Percentiles rank a stretch among this genome's conserved stretches.
phyloP scores from a whole-genome alignment of 2,329 filamentous ascomycete genomes.

The Microthyrium microscopicum region DNA sequence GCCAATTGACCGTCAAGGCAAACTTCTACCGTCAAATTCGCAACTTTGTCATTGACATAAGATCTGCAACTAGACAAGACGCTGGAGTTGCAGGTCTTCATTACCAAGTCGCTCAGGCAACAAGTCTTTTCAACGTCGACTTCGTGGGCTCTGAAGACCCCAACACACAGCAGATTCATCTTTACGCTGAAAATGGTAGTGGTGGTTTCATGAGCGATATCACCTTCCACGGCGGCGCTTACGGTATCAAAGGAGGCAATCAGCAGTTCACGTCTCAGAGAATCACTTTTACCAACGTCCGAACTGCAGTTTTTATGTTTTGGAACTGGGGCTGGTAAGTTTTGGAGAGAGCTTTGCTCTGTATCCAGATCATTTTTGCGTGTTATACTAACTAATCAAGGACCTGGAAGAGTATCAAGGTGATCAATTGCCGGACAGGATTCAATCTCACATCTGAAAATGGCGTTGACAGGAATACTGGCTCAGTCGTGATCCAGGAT shows the following conservation, averaged over 20 bases:
- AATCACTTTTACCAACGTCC: conserved; percentile 37
- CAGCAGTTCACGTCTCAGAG: conserved; percentile 41
- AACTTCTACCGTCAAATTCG: conserved; percentile 75
- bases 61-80: conserved; percentile 45
- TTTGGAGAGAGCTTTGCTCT: background rate
- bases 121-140: conserved; percentile 62
- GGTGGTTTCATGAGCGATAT: conserved; percentile 27
- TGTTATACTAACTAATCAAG: conserved; percentile 32
- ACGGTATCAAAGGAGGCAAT: conserved; percentile 19
- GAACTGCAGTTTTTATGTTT: conserved; percentile 12
- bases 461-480: conserved; percentile 34
- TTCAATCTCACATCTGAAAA: conserved; percentile 14
- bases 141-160: conserved; percentile 49
- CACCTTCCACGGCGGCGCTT: conserved; percentile 16
- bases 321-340: conserved; percentile 3
- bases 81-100: conserved; percentile 37
- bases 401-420: conserved; percentile 31
- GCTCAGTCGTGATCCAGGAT: conserved; percentile 46
- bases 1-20: conserved; percentile 41
- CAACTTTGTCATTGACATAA: conserved; percentile 66
- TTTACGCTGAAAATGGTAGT: conserved; percentile 74
- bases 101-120: conserved; percentile 73
- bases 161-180: conserved; percentile 52
- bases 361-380: no score
- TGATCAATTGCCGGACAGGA: conserved; percentile 46